Percentiles rank a stretch among this genome's conserved stretches.
phyloP scores from a whole-genome alignment of 2,329 filamentous ascomycete genomes.

The Microcera coccophila region DNA sequence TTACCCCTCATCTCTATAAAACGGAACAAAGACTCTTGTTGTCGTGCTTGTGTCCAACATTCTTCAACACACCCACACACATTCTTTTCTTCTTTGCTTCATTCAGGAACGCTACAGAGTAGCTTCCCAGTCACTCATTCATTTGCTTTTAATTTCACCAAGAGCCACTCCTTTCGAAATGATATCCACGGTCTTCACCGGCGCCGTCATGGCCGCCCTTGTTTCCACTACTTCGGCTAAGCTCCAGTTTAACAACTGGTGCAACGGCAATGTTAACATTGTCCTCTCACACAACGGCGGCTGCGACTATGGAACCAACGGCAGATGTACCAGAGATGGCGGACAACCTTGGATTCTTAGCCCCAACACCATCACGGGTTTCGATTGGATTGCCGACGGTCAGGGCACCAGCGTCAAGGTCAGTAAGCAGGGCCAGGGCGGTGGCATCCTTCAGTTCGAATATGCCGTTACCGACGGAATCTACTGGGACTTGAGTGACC shows the following conservation, averaged over 20 bases:
- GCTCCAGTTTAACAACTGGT: slow-evolving; percentile 1
- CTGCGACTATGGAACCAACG: neutral
- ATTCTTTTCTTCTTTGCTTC: too few species aligned
- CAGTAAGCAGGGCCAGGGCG: neutral
- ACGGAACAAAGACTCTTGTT: too few species aligned
- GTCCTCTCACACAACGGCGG: neutral
- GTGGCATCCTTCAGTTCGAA: neutral
- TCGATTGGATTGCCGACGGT: slow-evolving; percentile 1
- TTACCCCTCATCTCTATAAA: too few species aligned
- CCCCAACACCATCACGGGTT: neutral
- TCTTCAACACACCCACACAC: too few species aligned
- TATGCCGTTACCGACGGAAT: neutral
- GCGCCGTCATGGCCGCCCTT: neutral
- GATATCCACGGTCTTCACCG: neutral
- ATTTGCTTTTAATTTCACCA: neutral
- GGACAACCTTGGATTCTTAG: neutral
- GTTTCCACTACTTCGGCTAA: neutral
- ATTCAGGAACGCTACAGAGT: neutral
- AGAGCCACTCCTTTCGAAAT: too few species aligned
- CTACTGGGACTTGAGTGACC: slow-evolving; percentile 1
- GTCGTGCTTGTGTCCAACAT: too few species aligned
- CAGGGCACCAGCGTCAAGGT: neutral
- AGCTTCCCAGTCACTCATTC: neutral
- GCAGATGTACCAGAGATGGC: neutral
- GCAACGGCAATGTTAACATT: neutral